Base-by-base conservation (phyloP, 202 grass and related monocot species). In the Setaria viridis region DNA sequence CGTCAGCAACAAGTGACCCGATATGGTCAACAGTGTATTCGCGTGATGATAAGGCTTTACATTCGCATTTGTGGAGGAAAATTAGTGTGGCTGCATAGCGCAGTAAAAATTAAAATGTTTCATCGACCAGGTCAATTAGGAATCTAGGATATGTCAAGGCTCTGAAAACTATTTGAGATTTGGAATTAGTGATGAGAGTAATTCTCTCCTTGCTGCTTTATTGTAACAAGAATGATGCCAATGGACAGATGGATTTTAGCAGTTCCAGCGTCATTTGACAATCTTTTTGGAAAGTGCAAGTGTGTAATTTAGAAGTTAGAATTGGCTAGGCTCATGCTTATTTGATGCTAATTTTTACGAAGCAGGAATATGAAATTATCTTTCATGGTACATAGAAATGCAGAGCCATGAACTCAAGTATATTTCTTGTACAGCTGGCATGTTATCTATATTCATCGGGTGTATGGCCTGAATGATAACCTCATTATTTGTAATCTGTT, bases 221-320 rank as follows among this genome's bases (percentile, higher is more conserved):
- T 9, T 75, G 32, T 69, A 2, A 34, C 11, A 45, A 25, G 32
- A 65, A 53, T 4, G 46, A 32, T 46, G 21, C 12, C 12, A 47
- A 19, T 58, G 41, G n/a, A 37, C 37, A 58, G 9, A 69, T 77
- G 37, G 7, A 15, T 25, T 72, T 75, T 42, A 49, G 48, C 7
- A 69, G 21, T 62, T 67, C 20, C 20, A 13, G 12, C 47, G 6
- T 10, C 48, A 14, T 82, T 72, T 72, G 9, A 33, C 48, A 82
- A 37, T 83, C 55, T 80, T 76, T 21, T 3, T 80, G 43, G 53
- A 54, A 69, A 85, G 19, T 77, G 64, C 25, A 37, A 68, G 59
- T 55, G 37, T 71, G 64, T 10, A 85, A 34, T 82, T 77, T 63
- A 17, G 29, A 69, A 25, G 43, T 71, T 62, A 54, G 57, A 84